Conservation (phyloP, 108 stramenopile species). For the Tribonema minus region DNA sequence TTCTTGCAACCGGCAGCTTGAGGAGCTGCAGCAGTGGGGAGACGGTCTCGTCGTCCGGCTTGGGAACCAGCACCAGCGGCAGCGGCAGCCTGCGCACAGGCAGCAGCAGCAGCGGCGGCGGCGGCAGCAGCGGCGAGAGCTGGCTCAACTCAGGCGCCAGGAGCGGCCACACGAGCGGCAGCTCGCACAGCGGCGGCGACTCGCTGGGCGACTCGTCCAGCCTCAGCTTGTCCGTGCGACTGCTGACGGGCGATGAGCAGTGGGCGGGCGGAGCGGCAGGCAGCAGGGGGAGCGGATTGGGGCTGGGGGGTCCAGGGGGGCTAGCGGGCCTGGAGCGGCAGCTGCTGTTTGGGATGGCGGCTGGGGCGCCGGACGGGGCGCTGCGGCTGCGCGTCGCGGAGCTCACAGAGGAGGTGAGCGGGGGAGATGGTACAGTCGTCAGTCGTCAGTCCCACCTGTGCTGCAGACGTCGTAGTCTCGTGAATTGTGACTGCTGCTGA, state of each 20-base stretch:
- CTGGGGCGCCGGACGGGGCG: neutral
- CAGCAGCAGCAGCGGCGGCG: neutral
- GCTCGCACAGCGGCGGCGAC: neutral
- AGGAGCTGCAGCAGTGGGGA: no score
- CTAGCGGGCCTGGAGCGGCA: neutral
- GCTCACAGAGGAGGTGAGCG: slow-evolving; percentile 5
- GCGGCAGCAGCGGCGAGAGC: neutral
- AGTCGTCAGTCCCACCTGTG: neutral
- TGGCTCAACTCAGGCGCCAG: no score
- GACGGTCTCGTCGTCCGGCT: no score
- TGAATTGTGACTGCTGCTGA: neutral
- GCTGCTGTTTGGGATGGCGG: neutral
- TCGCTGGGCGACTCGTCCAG: neutral
- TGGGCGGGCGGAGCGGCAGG: neutral
- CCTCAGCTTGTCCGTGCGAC: neutral
- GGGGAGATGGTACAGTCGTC: neutral
- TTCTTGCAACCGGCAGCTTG: no score
- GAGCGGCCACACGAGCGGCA: neutral
- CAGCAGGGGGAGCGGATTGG: neutral
- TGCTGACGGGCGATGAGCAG: slow-evolving; percentile 1
- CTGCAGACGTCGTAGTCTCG: neutral
- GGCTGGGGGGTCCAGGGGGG: neutral
- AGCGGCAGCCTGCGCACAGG: no score
- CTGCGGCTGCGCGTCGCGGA: neutral
- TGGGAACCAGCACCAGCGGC: no score